Percentiles rank a stretch among this genome's conserved stretches.
These are phyloP conservation scores for Ulota crispa DNA, from an alignment of 225 moss, liverwort and hornwort genomes.

Conservation along the genomic window DNA sequence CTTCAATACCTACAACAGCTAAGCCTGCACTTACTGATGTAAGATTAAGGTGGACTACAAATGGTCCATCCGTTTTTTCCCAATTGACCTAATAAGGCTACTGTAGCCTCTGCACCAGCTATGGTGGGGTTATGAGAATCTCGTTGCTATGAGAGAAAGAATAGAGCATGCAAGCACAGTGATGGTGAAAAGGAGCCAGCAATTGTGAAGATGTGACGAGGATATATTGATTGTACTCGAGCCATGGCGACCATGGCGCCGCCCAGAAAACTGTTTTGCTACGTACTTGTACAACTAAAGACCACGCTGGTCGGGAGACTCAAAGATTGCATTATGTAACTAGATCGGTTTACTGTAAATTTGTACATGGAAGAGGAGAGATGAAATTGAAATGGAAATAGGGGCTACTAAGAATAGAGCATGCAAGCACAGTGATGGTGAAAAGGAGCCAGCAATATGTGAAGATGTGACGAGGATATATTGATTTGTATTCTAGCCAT, in stretches of 20 bases:
- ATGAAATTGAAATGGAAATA: too few species aligned
- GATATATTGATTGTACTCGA: constrained; percentile 20
- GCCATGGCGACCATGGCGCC: constrained; percentile 15
- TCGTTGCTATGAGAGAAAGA: not conserved
- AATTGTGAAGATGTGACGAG: not conserved
- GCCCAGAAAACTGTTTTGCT: constrained; percentile 32
- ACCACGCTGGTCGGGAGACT: not conserved
- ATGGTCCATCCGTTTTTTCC: too few species aligned
- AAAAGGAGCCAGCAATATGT: not conserved
- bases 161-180: not conserved
- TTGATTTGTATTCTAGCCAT: constrained; percentile 23
- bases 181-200: not conserved
- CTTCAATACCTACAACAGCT: too few species aligned
- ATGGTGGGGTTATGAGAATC: not conserved
- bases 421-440: not conserved
- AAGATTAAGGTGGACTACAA: too few species aligned
- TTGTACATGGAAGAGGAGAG: constrained; percentile 5
- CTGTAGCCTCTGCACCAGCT: not conserved
- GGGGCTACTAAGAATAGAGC: constrained; percentile 17
- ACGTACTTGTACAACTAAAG: constrained; percentile 38
- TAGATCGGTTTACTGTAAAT: constrained; percentile 14
- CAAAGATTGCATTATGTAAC: constrained; percentile 21
- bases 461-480: constrained; percentile 5
- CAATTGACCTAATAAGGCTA: too few species aligned
- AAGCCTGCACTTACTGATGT: too few species aligned